Percentiles rank a stretch among this genome's conserved stretches.
These are phyloP conservation scores for Pseudisothecium myosuroides DNA, from an alignment of 225 moss, liverwort and hornwort species.

Conservation along the genomic window DNA sequence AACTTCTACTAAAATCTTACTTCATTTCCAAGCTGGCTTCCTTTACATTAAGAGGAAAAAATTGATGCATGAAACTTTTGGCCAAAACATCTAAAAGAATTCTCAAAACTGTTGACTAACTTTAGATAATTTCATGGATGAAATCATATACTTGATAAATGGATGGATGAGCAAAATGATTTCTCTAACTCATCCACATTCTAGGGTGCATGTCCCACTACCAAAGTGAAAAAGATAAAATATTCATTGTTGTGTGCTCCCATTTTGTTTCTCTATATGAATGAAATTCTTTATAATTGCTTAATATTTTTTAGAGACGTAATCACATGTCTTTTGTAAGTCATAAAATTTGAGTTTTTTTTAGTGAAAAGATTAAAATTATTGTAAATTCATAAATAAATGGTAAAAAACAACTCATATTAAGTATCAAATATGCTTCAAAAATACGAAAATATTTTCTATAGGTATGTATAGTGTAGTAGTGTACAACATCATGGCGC, in stretches of 20 bases:
- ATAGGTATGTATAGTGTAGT: rapidly evolving
- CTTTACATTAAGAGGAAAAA: rapidly evolving
- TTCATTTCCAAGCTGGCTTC: neutral
- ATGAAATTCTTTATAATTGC: neutral
- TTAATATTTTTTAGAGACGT: too few relatives aligned
- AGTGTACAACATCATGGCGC: neutral
- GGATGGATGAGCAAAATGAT: too few relatives aligned
- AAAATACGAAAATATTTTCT: neutral
- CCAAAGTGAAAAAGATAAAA: neutral
- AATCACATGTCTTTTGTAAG: too few relatives aligned
- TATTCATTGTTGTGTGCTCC: too few relatives aligned
- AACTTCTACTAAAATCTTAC: neutral
- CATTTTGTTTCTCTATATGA: neutral
- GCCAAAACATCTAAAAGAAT: neutral
- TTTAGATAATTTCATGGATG: neutral
- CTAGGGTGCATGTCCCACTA: too few relatives aligned
- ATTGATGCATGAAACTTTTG: neutral
- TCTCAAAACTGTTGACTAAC: neutral
- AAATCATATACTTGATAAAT: too few relatives aligned
- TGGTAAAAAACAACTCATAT: neutral
- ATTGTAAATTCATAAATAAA: neutral
- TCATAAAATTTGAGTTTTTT: too few relatives aligned
- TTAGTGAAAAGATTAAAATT: neutral
- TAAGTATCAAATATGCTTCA: neutral
- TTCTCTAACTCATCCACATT: too few relatives aligned